These are phyloP conservation scores for Halophytophthora polymorphica DNA, from an alignment of 352 stramenopile species.

Conservation along the genomic window DNA sequence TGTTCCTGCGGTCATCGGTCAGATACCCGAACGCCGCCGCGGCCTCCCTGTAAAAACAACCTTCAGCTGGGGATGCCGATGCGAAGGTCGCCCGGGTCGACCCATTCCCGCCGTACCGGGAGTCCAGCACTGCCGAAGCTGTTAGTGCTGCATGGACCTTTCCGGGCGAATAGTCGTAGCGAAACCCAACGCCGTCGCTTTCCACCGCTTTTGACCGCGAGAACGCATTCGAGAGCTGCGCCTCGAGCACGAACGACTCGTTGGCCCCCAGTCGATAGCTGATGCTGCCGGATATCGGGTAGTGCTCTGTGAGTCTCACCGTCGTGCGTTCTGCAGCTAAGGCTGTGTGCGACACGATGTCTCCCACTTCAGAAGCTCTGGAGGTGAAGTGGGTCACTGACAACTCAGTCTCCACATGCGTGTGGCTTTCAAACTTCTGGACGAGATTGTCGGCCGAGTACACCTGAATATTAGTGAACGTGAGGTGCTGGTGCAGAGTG, in stretches of 20 bases:
- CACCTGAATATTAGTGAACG: slow-evolving; percentile 50
- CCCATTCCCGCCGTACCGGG: slow-evolving; percentile 15
- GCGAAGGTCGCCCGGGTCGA: slow-evolving; percentile 19
- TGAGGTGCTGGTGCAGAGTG: slow-evolving; percentile 40
- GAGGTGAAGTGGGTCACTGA: slow-evolving; percentile 22
- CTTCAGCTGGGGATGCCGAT: slow-evolving; percentile 11
- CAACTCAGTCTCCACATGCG: slow-evolving; percentile 33
- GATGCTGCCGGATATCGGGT: slow-evolving; percentile 45
- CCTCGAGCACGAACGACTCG: slow-evolving; percentile 39
- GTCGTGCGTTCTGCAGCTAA: slow-evolving; percentile 10
- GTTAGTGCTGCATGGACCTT: slow-evolving; percentile 15
- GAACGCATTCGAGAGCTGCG: slow-evolving; percentile 44
- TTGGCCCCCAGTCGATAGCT: slow-evolving; percentile 38
- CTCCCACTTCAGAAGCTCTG: slow-evolving; percentile 3
- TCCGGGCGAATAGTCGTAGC: slow-evolving; percentile 16
- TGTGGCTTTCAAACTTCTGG: slow-evolving; percentile 40
- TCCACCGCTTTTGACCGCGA: slow-evolving; percentile 22
- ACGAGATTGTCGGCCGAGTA: slow-evolving; percentile 45
- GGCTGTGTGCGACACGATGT: neutral
- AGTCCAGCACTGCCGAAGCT: slow-evolving; percentile 21
- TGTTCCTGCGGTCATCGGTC: slow-evolving; percentile 15
- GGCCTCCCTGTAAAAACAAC: slow-evolving; percentile 16
- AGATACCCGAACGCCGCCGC: slow-evolving; percentile 12
- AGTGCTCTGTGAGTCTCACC: slow-evolving; percentile 34
- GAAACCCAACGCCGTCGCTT: slow-evolving; percentile 7